Conservation (phyloP, 805 yeast species). For the Tetrapisispora nanseiensis region DNA sequence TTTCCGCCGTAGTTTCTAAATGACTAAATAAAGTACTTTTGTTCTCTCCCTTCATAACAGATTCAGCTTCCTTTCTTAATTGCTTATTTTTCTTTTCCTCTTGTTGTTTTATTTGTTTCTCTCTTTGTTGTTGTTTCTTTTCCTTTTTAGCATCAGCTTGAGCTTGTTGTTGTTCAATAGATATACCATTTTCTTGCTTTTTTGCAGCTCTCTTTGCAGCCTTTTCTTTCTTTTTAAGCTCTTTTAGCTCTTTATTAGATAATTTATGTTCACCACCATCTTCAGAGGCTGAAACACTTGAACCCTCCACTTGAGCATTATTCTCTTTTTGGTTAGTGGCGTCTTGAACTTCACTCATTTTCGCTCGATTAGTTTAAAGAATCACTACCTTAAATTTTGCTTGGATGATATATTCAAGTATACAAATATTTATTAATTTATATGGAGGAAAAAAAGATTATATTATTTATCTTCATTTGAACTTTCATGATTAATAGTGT, state of each 20-base stretch:
- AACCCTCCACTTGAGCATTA: background rate
- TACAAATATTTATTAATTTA: too few relatives aligned
- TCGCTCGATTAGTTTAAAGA: background rate
- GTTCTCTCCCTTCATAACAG: slow-evolving; percentile 31
- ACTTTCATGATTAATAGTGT: too few relatives aligned
- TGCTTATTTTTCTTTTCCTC: slow-evolving; percentile 45
- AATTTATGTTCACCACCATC: slow-evolving; percentile 29
- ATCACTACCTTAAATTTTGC: background rate
- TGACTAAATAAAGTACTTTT: slow-evolving; percentile 67
- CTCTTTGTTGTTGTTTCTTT: slow-evolving; percentile 33
- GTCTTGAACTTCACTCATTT: background rate
- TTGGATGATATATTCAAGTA: background rate
- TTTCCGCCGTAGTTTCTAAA: slow-evolving; percentile 68
- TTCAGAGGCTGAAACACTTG: slow-evolving; percentile 1
- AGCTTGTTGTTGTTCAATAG: slow-evolving; percentile 31
- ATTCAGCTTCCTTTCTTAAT: slow-evolving; percentile 31
- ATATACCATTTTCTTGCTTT: slow-evolving; percentile 57
- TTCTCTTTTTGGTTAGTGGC: background rate
- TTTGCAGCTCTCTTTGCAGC: slow-evolving; percentile 88
- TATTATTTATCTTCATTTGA: background rate
- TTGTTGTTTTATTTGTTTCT: slow-evolving; percentile 41
- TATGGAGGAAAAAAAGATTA: background rate
- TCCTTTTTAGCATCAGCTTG: slow-evolving; percentile 36
- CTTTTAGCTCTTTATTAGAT: slow-evolving; percentile 77
- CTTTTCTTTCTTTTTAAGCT: slow-evolving; percentile 79